phyloP scores from a whole-genome alignment of 2,329 filamentous ascomycete genomes.

The Tolypocladium pustulatum region DNA sequence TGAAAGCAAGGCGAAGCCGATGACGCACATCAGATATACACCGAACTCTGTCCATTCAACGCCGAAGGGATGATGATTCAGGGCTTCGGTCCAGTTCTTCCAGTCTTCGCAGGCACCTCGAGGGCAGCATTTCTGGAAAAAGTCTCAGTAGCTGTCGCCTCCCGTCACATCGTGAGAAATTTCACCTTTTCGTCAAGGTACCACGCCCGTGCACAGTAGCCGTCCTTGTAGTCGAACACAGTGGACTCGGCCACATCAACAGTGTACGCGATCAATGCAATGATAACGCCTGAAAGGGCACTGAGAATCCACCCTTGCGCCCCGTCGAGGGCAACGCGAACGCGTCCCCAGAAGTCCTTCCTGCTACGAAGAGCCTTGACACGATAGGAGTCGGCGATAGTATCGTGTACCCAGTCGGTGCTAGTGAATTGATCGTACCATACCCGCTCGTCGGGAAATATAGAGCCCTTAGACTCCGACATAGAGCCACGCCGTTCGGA shows the following conservation, averaged over 20 bases:
- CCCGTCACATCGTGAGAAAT: neutral
- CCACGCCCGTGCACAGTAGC: conserved; percentile 67
- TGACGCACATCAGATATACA: conserved; percentile 63
- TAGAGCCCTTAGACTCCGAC: conserved; percentile 53
- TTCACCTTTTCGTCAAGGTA: conserved; percentile 58
- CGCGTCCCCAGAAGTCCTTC: conserved; percentile 74
- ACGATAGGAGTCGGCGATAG: conserved; percentile 85
- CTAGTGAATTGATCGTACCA: conserved; percentile 99
- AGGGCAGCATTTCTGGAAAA: conserved; percentile 40
- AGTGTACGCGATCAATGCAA: conserved; percentile 76
- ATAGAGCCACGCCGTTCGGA: conserved; percentile 46
- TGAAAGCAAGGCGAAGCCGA: conserved; percentile 58
- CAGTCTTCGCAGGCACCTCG: conserved; percentile 45
- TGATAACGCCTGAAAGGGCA: conserved; percentile 76
- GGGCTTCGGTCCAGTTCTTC: conserved; percentile 42
- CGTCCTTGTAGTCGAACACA: conserved; percentile 85
- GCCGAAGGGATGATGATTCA: conserved; percentile 33
- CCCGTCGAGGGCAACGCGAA: conserved; percentile 70
- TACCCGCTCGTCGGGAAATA: conserved; percentile 72
- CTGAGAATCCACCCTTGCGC: conserved; percentile 92
- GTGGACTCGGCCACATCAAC: conserved; percentile 80
- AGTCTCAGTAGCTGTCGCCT: neutral
- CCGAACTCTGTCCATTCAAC: conserved; percentile 62
- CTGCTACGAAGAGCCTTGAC: conserved; percentile 72
- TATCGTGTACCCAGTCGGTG: conserved; percentile 97